Base-by-base conservation (phyloP, 495 filamentous ascomycete species). In the Podospora australis region DNA sequence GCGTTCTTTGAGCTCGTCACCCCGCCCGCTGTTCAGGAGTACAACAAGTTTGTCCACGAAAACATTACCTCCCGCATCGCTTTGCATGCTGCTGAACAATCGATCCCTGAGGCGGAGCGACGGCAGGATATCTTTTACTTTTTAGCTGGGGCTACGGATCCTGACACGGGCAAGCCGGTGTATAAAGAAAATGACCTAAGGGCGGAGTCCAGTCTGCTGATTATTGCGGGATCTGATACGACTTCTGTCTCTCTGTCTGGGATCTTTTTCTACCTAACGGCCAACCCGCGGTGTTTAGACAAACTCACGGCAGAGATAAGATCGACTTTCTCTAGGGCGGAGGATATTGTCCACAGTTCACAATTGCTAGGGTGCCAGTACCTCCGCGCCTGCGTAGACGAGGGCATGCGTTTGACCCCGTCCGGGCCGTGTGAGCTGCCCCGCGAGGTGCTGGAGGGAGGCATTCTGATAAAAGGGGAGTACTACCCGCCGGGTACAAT, bases 1-100 rank as follows among this genome's bases (percentile, higher is more conserved):
- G 17, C 11, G 19, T 23, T 59, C 5, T 16, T 59, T 6, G 40
- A 39, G 5, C 13, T 35, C 13, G 10, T 39, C 10, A 32, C 28
- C n/a, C 28, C 28, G 7, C n/a, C 28, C 7, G 13, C 28, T 7
- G 13, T 30, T 30, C 7, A 30, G 13, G 7, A 30, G 13, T 30
- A 30, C n/a, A n/a, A 30, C n/a, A 7, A 6, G 7, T 30, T 30
- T n/a, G 28, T 30, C 7, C 7, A 6, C 28, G 13, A 6, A 30
- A 30, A 6, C 28, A n/a, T 30, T n/a, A 30, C 28, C 28, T 30
- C 28, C 28, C 28, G 28, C n/a, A 6, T 30, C 28, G 7, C 28
- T 30, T n/a, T 7, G 13, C 7, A 6, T n/a, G 7, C 28, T n/a
- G 7, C 28, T 30, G 7, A n/a, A n/a, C n/a, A n/a, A n/a, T n/a